Evolutionary conservation across 2,329 filamentous ascomycete species (phyloP), one percentile per base, ranked within the genome.

Genomic region (Aspergillus floridensis): DNA sequence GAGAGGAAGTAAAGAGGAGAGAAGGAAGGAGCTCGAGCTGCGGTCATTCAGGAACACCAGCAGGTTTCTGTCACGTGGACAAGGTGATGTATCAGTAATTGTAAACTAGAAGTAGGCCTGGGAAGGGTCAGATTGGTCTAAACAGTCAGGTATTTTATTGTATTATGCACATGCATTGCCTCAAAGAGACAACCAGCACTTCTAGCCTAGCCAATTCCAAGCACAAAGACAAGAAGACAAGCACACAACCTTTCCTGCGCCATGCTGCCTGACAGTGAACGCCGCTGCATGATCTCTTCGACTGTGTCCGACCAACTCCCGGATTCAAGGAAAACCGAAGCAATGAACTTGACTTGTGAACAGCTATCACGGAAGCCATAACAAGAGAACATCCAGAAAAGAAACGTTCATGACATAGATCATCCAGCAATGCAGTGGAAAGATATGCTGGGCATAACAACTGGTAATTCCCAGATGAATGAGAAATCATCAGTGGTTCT

Each of bases 391-490:
- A 50, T 44, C 38, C 38, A 44, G 38, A 44, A 35, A 44, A 44
- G 16, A 19, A 44, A 44, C 14, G 19, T 44, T 16, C 38, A 44
- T 44, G 38, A 44, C 46, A 22, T 49, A 47, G 52, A 52, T 54
- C 50, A 38, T 32, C 56, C 47, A 44, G 52, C 26, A 54, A 56
- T 49, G 47, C 32, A 56, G 53, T 57, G 26, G 48, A 52, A 29
- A 49, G 32, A 44, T n/a, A 41, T 54, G 56, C 56, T 48, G 60
- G 60, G 59, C 60, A 64, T 61, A 60, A 59, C 53, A 58, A 48
- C 53, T 26, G 56, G 16, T 5, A 46, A 16, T 4, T 35, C 32
- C 48, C 53, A 53, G 51, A 26, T 52, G 21, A 54, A 53, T 44
- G n/a, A 26, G 52, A 21, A 53, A 58, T 46, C 26, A 46, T 46